These are phyloP conservation scores for peach (Prunus persica) DNA, from an alignment of 306 rosid genomes.

Conservation along the genomic window Prunus_persica_NCBIv2 NC_034015.1:13055501-13056000, in stretches of 20 bases:
- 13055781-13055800: background rate
- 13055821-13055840: slow-evolving; percentile 41
- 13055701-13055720: background rate
- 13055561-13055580: slow-evolving; percentile 42
- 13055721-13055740: background rate
- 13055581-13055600: slow-evolving; percentile 37
- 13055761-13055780: background rate
- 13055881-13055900: slow-evolving; percentile 42
- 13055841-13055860: slow-evolving; percentile 37
- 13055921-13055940: slow-evolving; percentile 29
- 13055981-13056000: no score
- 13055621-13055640: slow-evolving; percentile 34
- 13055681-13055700: slow-evolving; percentile 21
- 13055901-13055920: slow-evolving; percentile 46
- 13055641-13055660: slow-evolving; percentile 38
- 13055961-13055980: background rate
- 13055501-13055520: slow-evolving; percentile 46
- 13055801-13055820: background rate
- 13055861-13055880: slow-evolving; percentile 45
- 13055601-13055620: slow-evolving; percentile 40
- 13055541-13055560: slow-evolving; percentile 42
- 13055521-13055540: slow-evolving; percentile 37
- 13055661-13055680: slow-evolving; percentile 53
- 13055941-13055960: slow-evolving; percentile 11
- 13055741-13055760: background rate